These are phyloP conservation scores for Fusarium sp. DNA, from an alignment of 2,329 filamentous ascomycete species.

Conservation along the genomic window DNA sequence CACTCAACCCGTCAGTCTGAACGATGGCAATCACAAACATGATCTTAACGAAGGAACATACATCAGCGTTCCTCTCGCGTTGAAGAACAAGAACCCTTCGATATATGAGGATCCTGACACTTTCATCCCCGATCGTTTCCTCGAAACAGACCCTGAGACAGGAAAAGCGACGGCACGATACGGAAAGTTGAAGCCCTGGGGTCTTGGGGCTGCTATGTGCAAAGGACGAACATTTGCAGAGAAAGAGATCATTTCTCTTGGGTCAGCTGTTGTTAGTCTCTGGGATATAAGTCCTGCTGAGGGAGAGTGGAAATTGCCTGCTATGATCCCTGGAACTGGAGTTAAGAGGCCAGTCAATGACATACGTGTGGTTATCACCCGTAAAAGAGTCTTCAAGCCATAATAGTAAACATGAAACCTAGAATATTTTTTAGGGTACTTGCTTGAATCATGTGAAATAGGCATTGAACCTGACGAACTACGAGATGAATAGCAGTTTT, in stretches of 20 bases:
- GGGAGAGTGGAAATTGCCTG: slow-evolving; percentile 26
- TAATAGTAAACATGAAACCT: too few relatives aligned
- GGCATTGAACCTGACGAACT: neutral
- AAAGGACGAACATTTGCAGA: slow-evolving; percentile 45
- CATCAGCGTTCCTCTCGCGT: slow-evolving; percentile 29
- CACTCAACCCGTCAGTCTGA: slow-evolving; percentile 18
- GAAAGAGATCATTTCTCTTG: slow-evolving; percentile 36
- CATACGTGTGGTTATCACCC: slow-evolving; percentile 36
- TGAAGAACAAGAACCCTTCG: slow-evolving; percentile 25
- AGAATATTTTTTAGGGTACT: neutral
- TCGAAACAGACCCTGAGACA: slow-evolving; percentile 16
- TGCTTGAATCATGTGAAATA: neutral
- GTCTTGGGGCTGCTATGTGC: slow-evolving; percentile 37
- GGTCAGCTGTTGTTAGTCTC: slow-evolving; percentile 28
- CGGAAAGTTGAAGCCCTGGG: slow-evolving; percentile 41
- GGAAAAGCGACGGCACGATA: slow-evolving; percentile 31
- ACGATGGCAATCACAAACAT: slow-evolving; percentile 22
- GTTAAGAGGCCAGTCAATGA: slow-evolving; percentile 28
- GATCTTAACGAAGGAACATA: slow-evolving; percentile 36
- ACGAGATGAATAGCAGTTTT: too few relatives aligned
- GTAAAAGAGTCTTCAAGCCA: neutral
- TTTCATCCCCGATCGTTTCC: slow-evolving; percentile 40
- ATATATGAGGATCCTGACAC: slow-evolving; percentile 32
- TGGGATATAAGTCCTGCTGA: slow-evolving; percentile 29
- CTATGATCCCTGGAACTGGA: slow-evolving; percentile 25